These are phyloP conservation scores for Hymenoscyphus infarciens DNA, from an alignment of 2,329 filamentous ascomycete genomes.

Conservation along the genomic window DNA sequence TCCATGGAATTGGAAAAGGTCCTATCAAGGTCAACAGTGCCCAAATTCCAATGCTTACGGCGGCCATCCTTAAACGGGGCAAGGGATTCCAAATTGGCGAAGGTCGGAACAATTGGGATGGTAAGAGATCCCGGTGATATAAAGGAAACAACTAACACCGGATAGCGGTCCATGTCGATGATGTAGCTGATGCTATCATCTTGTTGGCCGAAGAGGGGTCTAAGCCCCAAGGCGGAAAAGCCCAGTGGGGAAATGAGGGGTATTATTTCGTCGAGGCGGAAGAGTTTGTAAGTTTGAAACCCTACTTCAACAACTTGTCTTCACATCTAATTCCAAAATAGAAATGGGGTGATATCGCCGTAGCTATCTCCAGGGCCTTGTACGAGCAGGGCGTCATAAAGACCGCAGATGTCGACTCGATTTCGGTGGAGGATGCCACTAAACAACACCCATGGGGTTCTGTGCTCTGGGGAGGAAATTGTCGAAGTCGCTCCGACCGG, in stretches of 20 bases:
- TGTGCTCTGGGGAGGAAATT: constrained; percentile 31
- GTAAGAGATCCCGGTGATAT: constrained; percentile 11
- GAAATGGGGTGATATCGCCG: constrained; percentile 49
- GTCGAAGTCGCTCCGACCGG: constrained; percentile 24
- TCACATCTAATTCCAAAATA: constrained; percentile 8
- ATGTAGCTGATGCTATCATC: constrained; percentile 50
- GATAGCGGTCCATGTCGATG: constrained; percentile 49
- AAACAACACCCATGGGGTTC: constrained; percentile 29
- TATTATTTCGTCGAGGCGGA: constrained; percentile 58
- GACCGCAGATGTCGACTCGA: constrained; percentile 24
- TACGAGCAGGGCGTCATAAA: constrained; percentile 45
- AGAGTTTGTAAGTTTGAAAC: constrained; percentile 33
- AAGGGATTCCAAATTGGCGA: constrained; percentile 49
- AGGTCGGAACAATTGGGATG: constrained; percentile 50
- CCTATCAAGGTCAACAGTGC: constrained; percentile 52
- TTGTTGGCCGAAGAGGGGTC: constrained; percentile 51
- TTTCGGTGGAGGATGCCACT: constrained; percentile 24
- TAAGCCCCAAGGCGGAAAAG: constrained; percentile 39
- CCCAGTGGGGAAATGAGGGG: constrained; percentile 49
- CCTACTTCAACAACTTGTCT: background rate
- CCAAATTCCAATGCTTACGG: constrained; percentile 53
- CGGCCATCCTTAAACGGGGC: constrained; percentile 45
- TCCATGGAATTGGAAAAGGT: constrained; percentile 58
- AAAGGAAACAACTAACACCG: background rate
- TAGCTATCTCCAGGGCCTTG: constrained; percentile 44